phyloP scores from a whole-genome alignment of 1,139 yeast genomes.

The Yamadazyma buinensis region DNA sequence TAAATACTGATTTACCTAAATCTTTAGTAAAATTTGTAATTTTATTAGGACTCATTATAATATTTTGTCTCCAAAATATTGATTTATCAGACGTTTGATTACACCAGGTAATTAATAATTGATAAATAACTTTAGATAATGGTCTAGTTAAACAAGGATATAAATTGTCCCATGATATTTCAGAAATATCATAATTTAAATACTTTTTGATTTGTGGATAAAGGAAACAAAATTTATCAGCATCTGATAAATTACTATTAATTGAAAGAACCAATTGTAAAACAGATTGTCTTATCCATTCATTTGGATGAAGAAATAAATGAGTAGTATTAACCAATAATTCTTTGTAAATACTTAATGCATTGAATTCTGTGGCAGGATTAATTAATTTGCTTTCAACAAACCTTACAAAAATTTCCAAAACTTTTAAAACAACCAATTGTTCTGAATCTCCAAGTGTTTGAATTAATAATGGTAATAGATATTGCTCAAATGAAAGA shows the following conservation, averaged over 20 bases:
- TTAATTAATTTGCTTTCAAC: constrained; percentile 32
- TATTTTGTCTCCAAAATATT: constrained; percentile 59
- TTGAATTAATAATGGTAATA: constrained; percentile 79
- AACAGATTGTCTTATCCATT: constrained; percentile 75
- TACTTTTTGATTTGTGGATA: constrained; percentile 80
- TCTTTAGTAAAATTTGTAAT: constrained; percentile 25
- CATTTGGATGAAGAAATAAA: constrained; percentile 75
- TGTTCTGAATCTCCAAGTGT: constrained; percentile 83
- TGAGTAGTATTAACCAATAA: constrained; percentile 27
- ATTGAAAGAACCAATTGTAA: constrained; percentile 59
- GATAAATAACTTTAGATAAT: constrained; percentile 62
- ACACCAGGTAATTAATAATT: constrained; percentile 71
- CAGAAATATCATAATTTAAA: constrained; percentile 70
- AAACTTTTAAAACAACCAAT: constrained; percentile 70
- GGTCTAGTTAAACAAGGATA: constrained; percentile 66
- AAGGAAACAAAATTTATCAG: constrained; percentile 78
- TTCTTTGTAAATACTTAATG: constrained; percentile 38
- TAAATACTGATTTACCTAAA: constrained; percentile 39
- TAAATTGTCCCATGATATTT: constrained; percentile 60
- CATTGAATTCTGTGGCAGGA: constrained; percentile 38
- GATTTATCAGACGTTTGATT: constrained; percentile 57
- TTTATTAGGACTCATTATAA: constrained; percentile 10
- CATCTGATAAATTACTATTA: constrained; percentile 59
- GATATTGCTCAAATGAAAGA: constrained; percentile 79
- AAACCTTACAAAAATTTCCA: constrained; percentile 53